A percentile compares a stretch with the other conserved stretches of the same genome.
Evolutionary conservation across 805 yeast species (phyloP).

Genomic region (Cephaloascus fragrans): DNA sequence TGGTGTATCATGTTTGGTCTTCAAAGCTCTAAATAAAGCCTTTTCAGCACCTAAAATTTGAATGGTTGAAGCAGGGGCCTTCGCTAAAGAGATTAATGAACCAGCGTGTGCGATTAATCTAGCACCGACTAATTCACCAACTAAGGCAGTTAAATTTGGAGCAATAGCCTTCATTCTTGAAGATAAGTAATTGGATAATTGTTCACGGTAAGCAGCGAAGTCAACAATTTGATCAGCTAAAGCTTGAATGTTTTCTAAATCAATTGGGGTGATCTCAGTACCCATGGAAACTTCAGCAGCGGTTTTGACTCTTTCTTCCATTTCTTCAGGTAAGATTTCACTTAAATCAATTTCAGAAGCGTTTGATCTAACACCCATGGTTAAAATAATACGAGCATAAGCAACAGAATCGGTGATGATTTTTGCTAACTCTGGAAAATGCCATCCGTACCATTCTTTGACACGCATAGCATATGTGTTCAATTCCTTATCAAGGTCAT

Average conservation of each 20-base stretch:
- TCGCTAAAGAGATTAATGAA: constrained; percentile 89
- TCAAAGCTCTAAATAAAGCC: constrained; percentile 91
- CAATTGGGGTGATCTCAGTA: constrained; percentile 92
- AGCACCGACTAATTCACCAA: constrained; percentile 99
- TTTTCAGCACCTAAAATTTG: constrained; percentile 97
- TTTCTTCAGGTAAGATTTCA: constrained; percentile 79
- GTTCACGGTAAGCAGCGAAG: constrained; percentile 81
- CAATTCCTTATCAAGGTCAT: constrained; percentile 96
- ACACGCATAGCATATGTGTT: constrained; percentile 96
- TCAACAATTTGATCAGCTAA: constrained; percentile 93
- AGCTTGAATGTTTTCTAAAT: constrained; percentile 81
- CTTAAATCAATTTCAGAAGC: constrained; percentile 86
- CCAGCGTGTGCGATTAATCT: constrained; percentile 98
- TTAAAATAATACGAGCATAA: constrained; percentile 73
- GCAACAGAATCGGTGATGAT: constrained; percentile 83
- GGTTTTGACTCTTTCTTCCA: constrained; percentile 85
- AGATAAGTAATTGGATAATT: constrained; percentile 74
- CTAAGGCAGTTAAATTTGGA: constrained; percentile 91
- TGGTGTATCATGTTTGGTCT: constrained; percentile 95
- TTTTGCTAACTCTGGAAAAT: constrained; percentile 93
- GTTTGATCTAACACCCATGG: constrained; percentile 85
- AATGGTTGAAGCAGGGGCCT: constrained; percentile 98
- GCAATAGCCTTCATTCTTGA: constrained; percentile 98
- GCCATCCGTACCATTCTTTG: constrained; percentile 99
- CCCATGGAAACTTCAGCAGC: constrained; percentile 98